Percentiles rank a stretch among this genome's conserved stretches.
phyloP scores from a whole-genome alignment of 2,329 filamentous ascomycete species.

The Tolypocladium amazonense region DNA sequence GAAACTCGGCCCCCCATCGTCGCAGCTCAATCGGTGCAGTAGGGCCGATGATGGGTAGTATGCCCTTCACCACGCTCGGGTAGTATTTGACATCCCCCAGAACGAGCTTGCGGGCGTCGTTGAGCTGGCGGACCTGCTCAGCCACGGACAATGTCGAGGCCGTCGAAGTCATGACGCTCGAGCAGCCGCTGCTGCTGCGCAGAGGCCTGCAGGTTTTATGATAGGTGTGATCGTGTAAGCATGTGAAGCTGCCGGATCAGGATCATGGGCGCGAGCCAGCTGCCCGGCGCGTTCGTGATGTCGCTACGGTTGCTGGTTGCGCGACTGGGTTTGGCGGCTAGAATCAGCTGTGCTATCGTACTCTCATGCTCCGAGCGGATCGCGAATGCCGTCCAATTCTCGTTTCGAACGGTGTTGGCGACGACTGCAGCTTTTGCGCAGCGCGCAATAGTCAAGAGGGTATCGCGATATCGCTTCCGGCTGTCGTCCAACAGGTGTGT shows the following conservation, averaged over 20 bases:
- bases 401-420: neutral
- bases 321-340: slow-evolving; percentile 19
- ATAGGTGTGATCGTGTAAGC: neutral
- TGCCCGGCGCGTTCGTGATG: slow-evolving; percentile 1
- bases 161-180: slow-evolving; percentile 34
- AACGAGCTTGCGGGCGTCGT: slow-evolving; percentile 82
- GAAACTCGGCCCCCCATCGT: slow-evolving; percentile 92
- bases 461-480: neutral
- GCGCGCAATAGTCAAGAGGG: neutral
- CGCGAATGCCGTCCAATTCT: neutral
- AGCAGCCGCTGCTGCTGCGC: slow-evolving; percentile 1
- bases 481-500: neutral
- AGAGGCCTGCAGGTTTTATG: neutral
- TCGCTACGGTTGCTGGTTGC: slow-evolving; percentile 11
- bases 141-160: slow-evolving; percentile 44
- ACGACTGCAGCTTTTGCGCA: neutral
- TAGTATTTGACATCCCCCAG: slow-evolving; percentile 82
- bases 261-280: slow-evolving; percentile 6
- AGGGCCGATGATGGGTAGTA: slow-evolving; percentile 81
- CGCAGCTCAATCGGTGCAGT: slow-evolving; percentile 68
- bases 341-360: slow-evolving; percentile 9
- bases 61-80: slow-evolving; percentile 80
- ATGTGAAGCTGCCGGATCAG: neutral
- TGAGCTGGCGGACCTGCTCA: slow-evolving; percentile 78
- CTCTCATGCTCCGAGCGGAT: slow-evolving; percentile 16